These are phyloP conservation scores for Poronia punctata DNA, from an alignment of 495 filamentous ascomycete genomes.

Conservation along the genomic window DNA sequence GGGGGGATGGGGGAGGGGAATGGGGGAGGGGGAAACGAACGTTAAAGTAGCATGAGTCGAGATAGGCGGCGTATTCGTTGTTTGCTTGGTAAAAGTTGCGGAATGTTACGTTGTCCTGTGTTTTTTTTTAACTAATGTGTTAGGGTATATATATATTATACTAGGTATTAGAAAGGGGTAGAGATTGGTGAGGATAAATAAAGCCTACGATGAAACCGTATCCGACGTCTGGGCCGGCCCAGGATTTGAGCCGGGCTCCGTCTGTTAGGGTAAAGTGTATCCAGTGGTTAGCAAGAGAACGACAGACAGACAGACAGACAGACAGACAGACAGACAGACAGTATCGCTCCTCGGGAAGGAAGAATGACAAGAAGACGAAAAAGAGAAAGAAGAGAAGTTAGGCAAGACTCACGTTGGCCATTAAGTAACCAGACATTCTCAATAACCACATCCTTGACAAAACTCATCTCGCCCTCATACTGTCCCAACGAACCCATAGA, in stretches of 20 bases:
- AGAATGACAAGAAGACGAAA: no score
- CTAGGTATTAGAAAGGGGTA: no score
- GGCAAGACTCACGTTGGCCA: constrained; percentile 20
- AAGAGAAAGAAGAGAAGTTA: neutral
- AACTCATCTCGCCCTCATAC: constrained; percentile 45
- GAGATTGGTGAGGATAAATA: neutral
- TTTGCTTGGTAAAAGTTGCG: constrained; percentile 50
- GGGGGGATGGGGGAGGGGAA: neutral
- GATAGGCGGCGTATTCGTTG: constrained; percentile 45
- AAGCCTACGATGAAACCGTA: constrained; percentile 42
- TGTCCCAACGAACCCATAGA: constrained; percentile 54
- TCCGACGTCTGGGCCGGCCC: constrained; percentile 46
- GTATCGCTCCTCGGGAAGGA: no score
- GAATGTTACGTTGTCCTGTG: constrained; percentile 49
- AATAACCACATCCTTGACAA: constrained; percentile 47
- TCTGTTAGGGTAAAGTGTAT: constrained; percentile 33
- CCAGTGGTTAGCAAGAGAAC: neutral
- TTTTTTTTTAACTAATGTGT: neutral
- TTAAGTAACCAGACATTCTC: constrained; percentile 52
- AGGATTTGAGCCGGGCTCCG: constrained; percentile 50
- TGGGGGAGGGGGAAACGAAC: constrained; percentile 26
- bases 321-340: no score
- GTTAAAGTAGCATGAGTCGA: constrained; percentile 55
- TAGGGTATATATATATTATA: neutral
- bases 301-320: no score